Percentiles rank a stretch among this genome's conserved stretches.
phyloP scores from a whole-genome alignment of 257 asterid genomes.

The Solanum paucissectum region DNA sequence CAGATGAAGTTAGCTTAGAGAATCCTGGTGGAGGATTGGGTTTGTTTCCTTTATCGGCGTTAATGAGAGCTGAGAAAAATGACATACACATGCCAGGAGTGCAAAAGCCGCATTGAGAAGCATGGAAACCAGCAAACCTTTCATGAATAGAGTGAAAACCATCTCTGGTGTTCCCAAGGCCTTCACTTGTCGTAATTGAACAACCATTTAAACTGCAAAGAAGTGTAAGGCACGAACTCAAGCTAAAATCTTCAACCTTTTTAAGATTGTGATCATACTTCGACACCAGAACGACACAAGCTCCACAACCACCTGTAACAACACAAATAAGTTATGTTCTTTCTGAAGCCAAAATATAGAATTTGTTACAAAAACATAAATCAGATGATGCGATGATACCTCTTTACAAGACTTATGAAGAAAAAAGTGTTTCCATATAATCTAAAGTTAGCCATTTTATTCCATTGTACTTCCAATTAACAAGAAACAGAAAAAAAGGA shows the following conservation, averaged over 20 bases:
- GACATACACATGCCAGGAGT: slow-evolving; percentile 80
- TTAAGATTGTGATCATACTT: slow-evolving; percentile 29
- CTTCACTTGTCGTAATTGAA: slow-evolving; percentile 66
- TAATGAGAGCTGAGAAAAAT: slow-evolving; percentile 44
- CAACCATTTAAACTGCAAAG: slow-evolving; percentile 59
- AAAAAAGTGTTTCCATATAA: neutral
- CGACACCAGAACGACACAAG: slow-evolving; percentile 64
- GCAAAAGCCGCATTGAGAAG: slow-evolving; percentile 80
- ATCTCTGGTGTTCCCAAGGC: slow-evolving; percentile 61
- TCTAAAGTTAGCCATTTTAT: neutral
- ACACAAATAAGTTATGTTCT: neutral
- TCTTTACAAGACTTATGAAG: neutral
- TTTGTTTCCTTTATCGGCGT: slow-evolving; percentile 33
- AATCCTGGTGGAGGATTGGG: slow-evolving; percentile 35
- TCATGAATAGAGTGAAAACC: slow-evolving; percentile 72
- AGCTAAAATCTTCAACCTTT: slow-evolving; percentile 24
- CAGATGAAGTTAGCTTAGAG: slow-evolving; percentile 48
- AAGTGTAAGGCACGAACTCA: slow-evolving; percentile 67
- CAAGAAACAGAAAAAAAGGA: neutral
- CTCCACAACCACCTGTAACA: slow-evolving; percentile 71
- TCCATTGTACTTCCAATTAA: neutral
- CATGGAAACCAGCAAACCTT: slow-evolving; percentile 70
- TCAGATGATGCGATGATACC: neutral
- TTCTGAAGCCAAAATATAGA: neutral
- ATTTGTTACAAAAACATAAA: neutral